Percentiles rank a stretch among this genome's conserved stretches.
phyloP scores from a whole-genome alignment of 2,329 filamentous ascomycete genomes.

The Dothistroma pini region DNA sequence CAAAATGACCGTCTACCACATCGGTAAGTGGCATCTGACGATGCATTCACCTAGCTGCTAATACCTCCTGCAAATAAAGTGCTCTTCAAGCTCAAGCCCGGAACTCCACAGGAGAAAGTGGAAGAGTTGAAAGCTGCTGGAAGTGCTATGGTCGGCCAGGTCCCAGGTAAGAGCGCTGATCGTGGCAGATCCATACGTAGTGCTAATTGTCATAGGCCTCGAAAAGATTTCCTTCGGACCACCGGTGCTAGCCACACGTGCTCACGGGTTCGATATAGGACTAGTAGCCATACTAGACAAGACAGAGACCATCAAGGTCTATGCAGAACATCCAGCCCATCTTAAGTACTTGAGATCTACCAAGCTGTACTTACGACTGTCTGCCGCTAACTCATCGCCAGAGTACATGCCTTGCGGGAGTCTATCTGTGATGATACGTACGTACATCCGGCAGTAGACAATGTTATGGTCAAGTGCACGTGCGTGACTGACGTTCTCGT shows the following conservation, averaged over 20 bases:
- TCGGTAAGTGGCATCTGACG: constrained; percentile 12
- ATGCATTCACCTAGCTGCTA: background rate
- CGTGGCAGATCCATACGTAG: background rate
- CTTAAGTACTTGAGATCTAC: constrained; percentile 34
- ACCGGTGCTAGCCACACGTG: constrained; percentile 41
- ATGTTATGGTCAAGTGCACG: background rate
- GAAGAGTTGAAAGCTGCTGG: constrained; percentile 20
- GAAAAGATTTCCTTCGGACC: constrained; percentile 23
- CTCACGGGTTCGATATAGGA: constrained; percentile 46
- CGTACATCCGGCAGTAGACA: background rate
- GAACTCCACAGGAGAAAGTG: constrained; percentile 17
- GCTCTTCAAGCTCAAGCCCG: constrained; percentile 27
- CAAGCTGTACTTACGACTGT: background rate
- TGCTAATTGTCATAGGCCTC: constrained; percentile 10
- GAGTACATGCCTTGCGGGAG: constrained; percentile 22
- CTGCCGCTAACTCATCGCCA: constrained; percentile 1
- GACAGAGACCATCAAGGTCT: constrained; percentile 40
- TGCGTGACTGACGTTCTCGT: background rate
- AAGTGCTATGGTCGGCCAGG: constrained; percentile 21
- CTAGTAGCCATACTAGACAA: constrained; percentile 47
- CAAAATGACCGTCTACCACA: constrained; percentile 24
- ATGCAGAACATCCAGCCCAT: constrained; percentile 47
- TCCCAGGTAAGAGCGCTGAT: constrained; percentile 13
- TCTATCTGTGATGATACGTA: constrained; percentile 20
- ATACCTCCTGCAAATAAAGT: constrained; percentile 10